Evolutionary conservation across 441 rosid genomes (phyloP), one percentile per base, ranked within the genome.

Genomic region (Populus hybrid): DNA sequence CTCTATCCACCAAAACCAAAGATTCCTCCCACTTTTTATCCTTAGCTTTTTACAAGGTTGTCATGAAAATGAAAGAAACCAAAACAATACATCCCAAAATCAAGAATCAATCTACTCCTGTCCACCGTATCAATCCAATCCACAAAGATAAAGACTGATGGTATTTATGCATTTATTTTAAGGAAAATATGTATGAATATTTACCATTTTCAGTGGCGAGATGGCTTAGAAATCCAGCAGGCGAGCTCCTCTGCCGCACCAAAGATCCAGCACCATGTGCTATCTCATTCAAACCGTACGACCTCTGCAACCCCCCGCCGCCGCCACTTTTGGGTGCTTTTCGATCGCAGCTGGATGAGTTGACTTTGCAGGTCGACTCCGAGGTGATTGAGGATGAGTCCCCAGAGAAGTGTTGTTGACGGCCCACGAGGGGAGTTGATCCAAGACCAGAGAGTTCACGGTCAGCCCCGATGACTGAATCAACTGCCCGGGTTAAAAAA

Each of bases 171-270:
- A 45, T 14, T 11, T 45, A 14, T 12, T 45, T 45, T 9, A 38
- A 38, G 10, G 10, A 38, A 38, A 38, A 3, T 45, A 45, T 45
- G 18, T 1, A 14, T 3, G 20, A 12, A 26, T n/a, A 74, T 45
- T 12, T 79, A 89, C 90, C 92, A 71, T 81, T 92, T 65, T 92
- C 99, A 7, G 81, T 35, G 53, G 85, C 29, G 74, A 86, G 87
- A 73, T 91, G 88, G 68, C 78, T 85, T 18, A 91, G 85, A 81
- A 95, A 90, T 29, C 93, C 98, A 50, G 99, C 98, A 2, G 99
- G 98, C 29, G 99, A 95, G 87, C 99, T 95, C 64, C 89, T 86
- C 74, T 95, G 99, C 76, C 99, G 81, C 63, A 91, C 82, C 80
- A 95, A 84, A 81, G 95, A 84, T 80, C 89, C 89, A 64, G 83